phyloP scores from a whole-genome alignment of 2,329 filamentous ascomycete species.

The Coniochaeta prunicola region DNA sequence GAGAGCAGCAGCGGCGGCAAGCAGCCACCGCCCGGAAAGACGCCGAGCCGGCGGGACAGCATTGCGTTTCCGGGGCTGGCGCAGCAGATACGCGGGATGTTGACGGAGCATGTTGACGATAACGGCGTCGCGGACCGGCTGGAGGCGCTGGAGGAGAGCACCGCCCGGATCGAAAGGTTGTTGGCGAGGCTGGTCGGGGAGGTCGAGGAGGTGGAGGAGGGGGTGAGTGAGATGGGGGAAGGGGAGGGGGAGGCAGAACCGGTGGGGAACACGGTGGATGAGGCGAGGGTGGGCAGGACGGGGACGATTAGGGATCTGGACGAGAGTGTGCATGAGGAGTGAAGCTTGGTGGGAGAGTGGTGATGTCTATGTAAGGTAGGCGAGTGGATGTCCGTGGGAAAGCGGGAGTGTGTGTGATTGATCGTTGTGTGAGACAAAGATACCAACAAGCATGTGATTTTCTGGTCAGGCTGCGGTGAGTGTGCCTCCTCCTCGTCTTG shows the following conservation, averaged over 20 bases:
- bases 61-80: slow-evolving; percentile 45
- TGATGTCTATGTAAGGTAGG: too few species aligned
- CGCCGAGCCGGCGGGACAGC: slow-evolving; percentile 44
- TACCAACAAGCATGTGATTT: neutral
- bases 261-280: slow-evolving; percentile 8
- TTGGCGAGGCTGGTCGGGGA: slow-evolving; percentile 16
- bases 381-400: too few species aligned
- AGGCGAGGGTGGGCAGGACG: slow-evolving; percentile 5
- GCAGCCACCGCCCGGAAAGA: slow-evolving; percentile 13
- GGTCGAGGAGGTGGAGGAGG: slow-evolving; percentile 1
- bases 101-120: slow-evolving; percentile 38
- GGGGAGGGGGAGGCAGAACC: slow-evolving; percentile 3
- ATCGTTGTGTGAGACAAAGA: neutral
- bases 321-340: slow-evolving; percentile 1
- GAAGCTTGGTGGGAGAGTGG: too few species aligned
- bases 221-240: too few species aligned
- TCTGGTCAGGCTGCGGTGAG: neutral
- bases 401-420: too few species aligned
- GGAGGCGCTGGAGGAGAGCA: slow-evolving; percentile 41
- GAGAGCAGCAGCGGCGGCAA: slow-evolving; percentile 1
- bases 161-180: slow-evolving; percentile 27
- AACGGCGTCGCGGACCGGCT: slow-evolving; percentile 37
- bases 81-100: slow-evolving; percentile 41
- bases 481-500: neutral
- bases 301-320: neutral